Evolutionary conservation across 371 early-diverging fungal genomes (phyloP).

Genomic region (Apophysomyces sp.): DNA sequence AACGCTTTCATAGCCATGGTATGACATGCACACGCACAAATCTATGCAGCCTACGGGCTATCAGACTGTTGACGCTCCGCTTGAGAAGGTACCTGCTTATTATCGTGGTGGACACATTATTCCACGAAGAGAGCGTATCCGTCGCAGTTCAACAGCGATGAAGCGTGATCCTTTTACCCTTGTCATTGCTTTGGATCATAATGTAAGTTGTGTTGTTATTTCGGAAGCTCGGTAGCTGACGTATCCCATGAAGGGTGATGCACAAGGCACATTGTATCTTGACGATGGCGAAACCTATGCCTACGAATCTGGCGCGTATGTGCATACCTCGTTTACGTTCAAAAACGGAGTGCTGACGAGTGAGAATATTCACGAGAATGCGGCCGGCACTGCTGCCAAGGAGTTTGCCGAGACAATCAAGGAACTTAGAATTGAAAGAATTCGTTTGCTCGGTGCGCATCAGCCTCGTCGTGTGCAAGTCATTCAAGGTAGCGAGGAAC

Average conservation of each 20-base stretch:
- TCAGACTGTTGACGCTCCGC: constrained; percentile 61
- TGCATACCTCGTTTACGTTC: constrained; percentile 52
- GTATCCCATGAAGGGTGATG: constrained; percentile 47
- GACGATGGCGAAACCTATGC: constrained; percentile 91
- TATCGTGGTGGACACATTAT: constrained; percentile 88
- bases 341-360: constrained; percentile 24
- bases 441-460: constrained; percentile 40
- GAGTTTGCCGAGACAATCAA: constrained; percentile 55
- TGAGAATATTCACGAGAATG: constrained; percentile 22
- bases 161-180: constrained; percentile 90
- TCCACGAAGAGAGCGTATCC: constrained; percentile 81
- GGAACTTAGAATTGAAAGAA: constrained; percentile 43
- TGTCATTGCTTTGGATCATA: constrained; percentile 71
- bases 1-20: constrained; percentile 62
- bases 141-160: constrained; percentile 84
- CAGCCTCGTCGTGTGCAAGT: constrained; percentile 19
- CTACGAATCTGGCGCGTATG: constrained; percentile 64
- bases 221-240: background rate
- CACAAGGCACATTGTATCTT: constrained; percentile 77
- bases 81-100: constrained; percentile 80
- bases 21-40: constrained; percentile 64
- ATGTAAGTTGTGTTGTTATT: constrained; percentile 17
- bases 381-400: constrained; percentile 31
- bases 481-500: constrained; percentile 5
- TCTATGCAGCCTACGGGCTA: constrained; percentile 42